Conservation (phyloP, 2,329 filamentous ascomycete genomes). For the Tricladium varicosporioides region DNA sequence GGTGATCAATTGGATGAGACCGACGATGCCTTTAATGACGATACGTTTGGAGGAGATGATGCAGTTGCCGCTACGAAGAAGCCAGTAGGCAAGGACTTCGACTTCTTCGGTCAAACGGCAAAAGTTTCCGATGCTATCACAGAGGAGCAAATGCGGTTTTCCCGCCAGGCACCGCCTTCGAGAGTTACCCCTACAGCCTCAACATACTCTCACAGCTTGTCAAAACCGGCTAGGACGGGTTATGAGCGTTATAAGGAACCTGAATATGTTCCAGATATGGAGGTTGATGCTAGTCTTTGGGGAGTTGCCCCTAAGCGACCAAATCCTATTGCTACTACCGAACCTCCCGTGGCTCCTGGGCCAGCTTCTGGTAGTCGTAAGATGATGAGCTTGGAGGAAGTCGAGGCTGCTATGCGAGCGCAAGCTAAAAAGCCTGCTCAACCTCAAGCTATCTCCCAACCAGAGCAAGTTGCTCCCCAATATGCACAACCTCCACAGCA, state of each 20-base stretch:
- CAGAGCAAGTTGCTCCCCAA: conserved; percentile 33
- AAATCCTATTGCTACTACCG: conserved; percentile 28
- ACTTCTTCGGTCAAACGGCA: conserved; percentile 93
- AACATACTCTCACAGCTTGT: conserved; percentile 40
- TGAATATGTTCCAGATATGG: conserved; percentile 82
- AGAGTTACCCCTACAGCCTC: conserved; percentile 43
- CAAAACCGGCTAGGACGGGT: conserved; percentile 69
- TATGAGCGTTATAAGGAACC: conserved; percentile 90
- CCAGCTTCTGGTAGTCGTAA: conserved; percentile 54
- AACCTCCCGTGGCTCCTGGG: conserved; percentile 32
- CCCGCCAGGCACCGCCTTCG: conserved; percentile 65
- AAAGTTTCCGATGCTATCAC: conserved; percentile 82
- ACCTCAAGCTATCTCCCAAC: conserved; percentile 12
- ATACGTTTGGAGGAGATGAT: conserved; percentile 73
- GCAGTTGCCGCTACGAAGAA: conserved; percentile 42
- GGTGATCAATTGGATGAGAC: conserved; percentile 88
- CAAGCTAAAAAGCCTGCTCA: conserved; percentile 55
- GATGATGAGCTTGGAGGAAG: conserved; percentile 94
- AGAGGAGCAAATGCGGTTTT: conserved; percentile 85
- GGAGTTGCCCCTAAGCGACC: conserved; percentile 67
- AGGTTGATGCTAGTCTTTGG: conserved; percentile 93
- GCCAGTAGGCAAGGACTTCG: conserved; percentile 84
- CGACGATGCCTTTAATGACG: conserved; percentile 93
- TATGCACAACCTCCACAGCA: conserved; percentile 13
- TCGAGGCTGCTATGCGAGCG: conserved; percentile 86